phyloP scores from a whole-genome alignment of 176 grass and related monocot species.

The Aegilops sharonensis region DNA sequence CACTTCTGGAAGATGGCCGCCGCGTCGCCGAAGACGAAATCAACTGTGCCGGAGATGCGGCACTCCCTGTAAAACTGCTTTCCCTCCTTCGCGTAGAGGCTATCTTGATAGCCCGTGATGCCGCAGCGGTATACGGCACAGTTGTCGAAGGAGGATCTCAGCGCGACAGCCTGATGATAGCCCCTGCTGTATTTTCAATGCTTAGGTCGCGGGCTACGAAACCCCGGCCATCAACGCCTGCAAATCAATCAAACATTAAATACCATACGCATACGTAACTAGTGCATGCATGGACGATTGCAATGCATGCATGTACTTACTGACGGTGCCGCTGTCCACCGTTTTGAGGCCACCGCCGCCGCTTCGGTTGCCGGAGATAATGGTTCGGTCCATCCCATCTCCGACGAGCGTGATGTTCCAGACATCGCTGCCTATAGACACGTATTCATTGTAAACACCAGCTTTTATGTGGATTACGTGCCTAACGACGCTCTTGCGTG shows the following conservation, averaged over 20 bases:
- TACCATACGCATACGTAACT: too few relatives aligned
- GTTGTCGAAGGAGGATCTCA: neutral
- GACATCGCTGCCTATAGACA: too few relatives aligned
- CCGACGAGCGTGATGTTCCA: slow-evolving; percentile 23
- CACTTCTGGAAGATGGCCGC: slow-evolving; percentile 44
- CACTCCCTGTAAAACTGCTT: neutral
- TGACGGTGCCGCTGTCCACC: neutral
- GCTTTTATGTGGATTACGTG: too few relatives aligned
- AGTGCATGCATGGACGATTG: neutral
- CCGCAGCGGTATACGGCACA: neutral
- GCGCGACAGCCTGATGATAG: neutral
- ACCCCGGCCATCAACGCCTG: neutral
- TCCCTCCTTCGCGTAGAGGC: neutral
- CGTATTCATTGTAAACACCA: too few relatives aligned
- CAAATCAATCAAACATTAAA: neutral
- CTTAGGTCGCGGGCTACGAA: neutral
- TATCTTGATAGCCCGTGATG: neutral
- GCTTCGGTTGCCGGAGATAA: slow-evolving; percentile 27
- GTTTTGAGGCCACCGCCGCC: neutral
- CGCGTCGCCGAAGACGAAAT: neutral
- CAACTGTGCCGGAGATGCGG: neutral
- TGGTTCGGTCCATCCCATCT: neutral
- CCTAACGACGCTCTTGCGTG: too few relatives aligned
- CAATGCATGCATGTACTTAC: slow-evolving; percentile 6
- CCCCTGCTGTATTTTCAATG: neutral